These are phyloP conservation scores for Aspergillus fischeri DNA, from an alignment of 2,329 filamentous ascomycete genomes.

Conservation along the genomic window DNA sequence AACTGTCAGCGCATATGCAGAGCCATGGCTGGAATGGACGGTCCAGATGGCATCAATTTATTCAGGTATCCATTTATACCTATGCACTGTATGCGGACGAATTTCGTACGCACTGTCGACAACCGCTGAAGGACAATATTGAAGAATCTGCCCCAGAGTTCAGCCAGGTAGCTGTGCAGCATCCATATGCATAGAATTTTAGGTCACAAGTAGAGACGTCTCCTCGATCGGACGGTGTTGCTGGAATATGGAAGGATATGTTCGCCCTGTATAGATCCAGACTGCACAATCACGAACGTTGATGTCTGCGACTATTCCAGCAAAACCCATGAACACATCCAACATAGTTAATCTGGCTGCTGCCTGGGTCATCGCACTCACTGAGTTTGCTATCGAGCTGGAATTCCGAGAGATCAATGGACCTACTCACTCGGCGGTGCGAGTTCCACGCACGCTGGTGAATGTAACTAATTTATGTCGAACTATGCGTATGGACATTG, in stretches of 20 bases:
- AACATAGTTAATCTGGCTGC: conserved; percentile 64
- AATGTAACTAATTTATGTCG: conserved; percentile 44
- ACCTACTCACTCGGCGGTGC: conserved; percentile 63
- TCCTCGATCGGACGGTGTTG: conserved; percentile 51
- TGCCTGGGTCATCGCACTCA: conserved; percentile 58
- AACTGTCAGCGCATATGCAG: not conserved
- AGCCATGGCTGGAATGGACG: conserved; percentile 35
- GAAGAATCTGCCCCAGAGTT: conserved; percentile 57
- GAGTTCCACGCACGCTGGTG: conserved; percentile 53
- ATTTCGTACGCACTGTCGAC: conserved; percentile 54
- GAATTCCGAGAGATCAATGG: conserved; percentile 55
- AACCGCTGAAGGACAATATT: conserved; percentile 54
- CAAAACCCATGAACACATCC: conserved; percentile 60
- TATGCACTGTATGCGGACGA: conserved; percentile 66
- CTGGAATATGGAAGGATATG: too few relatives aligned
- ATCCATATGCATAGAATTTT: conserved; percentile 56
- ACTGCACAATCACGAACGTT: too few relatives aligned
- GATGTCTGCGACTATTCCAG: too few relatives aligned
- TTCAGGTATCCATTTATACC: conserved; percentile 63
- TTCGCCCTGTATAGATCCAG: too few relatives aligned
- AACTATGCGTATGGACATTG: not conserved
- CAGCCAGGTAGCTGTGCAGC: conserved; percentile 51
- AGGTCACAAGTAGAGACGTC: conserved; percentile 44
- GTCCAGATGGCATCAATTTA: conserved; percentile 51
- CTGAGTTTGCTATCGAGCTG: conserved; percentile 50